Evolutionary conservation across 371 early-diverging fungal species (phyloP), one percentile per base, ranked within the genome.

Genomic region (Chytridium lagenaria): DNA sequence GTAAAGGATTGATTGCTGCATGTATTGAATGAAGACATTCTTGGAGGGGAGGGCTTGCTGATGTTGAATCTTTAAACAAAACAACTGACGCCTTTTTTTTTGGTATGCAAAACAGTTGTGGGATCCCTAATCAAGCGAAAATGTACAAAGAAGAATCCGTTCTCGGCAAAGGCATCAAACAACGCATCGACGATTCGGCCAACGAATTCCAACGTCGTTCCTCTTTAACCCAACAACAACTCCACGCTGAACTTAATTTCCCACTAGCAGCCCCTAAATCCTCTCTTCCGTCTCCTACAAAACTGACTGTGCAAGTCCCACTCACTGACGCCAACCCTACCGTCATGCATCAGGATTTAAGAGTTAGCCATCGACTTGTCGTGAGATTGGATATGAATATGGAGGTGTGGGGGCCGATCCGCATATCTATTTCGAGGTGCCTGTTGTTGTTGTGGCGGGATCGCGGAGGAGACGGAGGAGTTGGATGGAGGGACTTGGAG

Each of bases 111-210:
- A 7, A 44, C 49, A 68, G 68, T 51, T 68, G 68, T 31, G 68
- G 68, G 7, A 68, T 68, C 19, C 31, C 50, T 3, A 40, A 40
- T 33, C 52, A 49, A 22, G 5, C 26, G 5, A 68, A 49, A 22
- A 68, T 68, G 68, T 68, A 39, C 34, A 68, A 68, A 51, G 68
- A 68, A 22, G 68, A 68, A 34, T 68, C 68, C 2, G 28, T 40
- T 3, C 52, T 68, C 50, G 50, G 33, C 50, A 68, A 68, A 34
- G 51, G 51, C 22, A 51, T 51, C 31, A 68, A 68, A 34, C 52
- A 68, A 28, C 68, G 51, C 10, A 30, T 68, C 52, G 66, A 66
- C 44, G 66, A 66, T n/a, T 31, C 33, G 10, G 26, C 52, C 3
- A 22, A 22, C 51, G 51, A 68, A 34, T 51, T 50, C 50, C 51